These are phyloP conservation scores for Paracamarosporium sp. DNA, from an alignment of 2,329 filamentous ascomycete genomes.

Conservation along the genomic window DNA sequence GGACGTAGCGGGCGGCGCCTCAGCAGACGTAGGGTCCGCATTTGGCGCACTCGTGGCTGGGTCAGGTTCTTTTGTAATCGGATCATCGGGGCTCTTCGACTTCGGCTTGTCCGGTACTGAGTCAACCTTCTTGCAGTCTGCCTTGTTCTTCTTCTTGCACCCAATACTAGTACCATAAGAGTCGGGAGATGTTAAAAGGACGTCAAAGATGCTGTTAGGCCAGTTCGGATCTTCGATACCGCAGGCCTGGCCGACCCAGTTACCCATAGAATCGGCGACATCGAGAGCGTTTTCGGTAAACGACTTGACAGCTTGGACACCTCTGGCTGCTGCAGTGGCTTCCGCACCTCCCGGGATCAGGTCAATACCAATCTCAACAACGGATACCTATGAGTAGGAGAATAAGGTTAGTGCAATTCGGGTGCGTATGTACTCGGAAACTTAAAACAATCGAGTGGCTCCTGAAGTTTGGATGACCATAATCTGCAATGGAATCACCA, in stretches of 20 bases:
- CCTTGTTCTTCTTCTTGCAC: slow-evolving; percentile 6
- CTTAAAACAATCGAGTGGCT: too few relatives aligned
- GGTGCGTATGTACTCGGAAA: neutral
- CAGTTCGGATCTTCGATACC: slow-evolving; percentile 4
- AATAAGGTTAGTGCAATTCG: neutral
- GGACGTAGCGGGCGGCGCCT: neutral
- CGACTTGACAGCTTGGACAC: slow-evolving; percentile 7
- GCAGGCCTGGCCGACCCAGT: slow-evolving; percentile 7
- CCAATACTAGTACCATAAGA: slow-evolving; percentile 2
- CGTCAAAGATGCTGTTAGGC: slow-evolving; percentile 4
- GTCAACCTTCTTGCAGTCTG: neutral
- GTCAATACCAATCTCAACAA: slow-evolving; percentile 3
- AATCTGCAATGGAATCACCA: too few relatives aligned
- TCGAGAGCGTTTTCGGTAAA: slow-evolving; percentile 10
- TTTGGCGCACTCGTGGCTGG: neutral
- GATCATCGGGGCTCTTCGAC: neutral
- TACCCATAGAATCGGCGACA: slow-evolving; percentile 7
- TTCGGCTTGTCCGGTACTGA: neutral
- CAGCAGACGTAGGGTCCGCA: neutral
- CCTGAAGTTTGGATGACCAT: too few relatives aligned
- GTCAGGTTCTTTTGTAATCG: neutral
- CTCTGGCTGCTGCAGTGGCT: neutral
- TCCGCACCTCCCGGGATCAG: neutral
- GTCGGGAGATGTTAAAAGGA: neutral
- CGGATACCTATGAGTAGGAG: neutral